phyloP scores from a whole-genome alignment of 805 yeast genomes.

The Yueomyces sinensis region DNA sequence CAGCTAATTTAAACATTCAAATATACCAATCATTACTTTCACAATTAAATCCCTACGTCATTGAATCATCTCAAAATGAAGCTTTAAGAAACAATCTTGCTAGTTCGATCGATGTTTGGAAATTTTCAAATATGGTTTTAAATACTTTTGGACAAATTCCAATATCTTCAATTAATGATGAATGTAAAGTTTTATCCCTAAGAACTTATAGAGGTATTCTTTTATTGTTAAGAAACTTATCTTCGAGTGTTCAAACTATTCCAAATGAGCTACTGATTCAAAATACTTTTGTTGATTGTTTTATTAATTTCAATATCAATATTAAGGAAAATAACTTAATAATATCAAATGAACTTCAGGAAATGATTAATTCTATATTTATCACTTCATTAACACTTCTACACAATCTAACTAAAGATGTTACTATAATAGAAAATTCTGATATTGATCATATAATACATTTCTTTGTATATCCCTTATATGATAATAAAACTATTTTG shows the following conservation, averaged over 20 bases:
- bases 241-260: conserved; percentile 21
- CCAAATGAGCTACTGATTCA: conserved; percentile 17
- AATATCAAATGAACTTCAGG: conserved; percentile 6
- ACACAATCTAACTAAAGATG: conserved; percentile 13
- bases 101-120: conserved; percentile 17
- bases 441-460: conserved; percentile 7
- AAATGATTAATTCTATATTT: conserved; percentile 12
- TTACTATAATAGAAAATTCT: conserved; percentile 9
- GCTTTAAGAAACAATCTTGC: conserved; percentile 15
- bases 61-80: conserved; percentile 17
- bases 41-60: conserved; percentile 12
- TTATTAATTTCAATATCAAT: conserved; percentile 1
- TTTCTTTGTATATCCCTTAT: conserved; percentile 14
- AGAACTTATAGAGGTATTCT: conserved; percentile 35
- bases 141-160: conserved; percentile 1
- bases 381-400: conserved; percentile 9
- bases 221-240: conserved; percentile 36
- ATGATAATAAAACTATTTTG: conserved; percentile 2
- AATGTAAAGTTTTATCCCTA: conserved; percentile 5
- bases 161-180: background rate
- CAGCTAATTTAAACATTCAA: too few species aligned
- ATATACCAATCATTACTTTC: conserved; percentile 1
- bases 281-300: conserved; percentile 6
- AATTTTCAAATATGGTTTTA: conserved; percentile 7
- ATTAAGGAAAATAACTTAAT: background rate